Conservation (phyloP, 768 basidiomycete species). For the Tephrocybe sp. region DNA sequence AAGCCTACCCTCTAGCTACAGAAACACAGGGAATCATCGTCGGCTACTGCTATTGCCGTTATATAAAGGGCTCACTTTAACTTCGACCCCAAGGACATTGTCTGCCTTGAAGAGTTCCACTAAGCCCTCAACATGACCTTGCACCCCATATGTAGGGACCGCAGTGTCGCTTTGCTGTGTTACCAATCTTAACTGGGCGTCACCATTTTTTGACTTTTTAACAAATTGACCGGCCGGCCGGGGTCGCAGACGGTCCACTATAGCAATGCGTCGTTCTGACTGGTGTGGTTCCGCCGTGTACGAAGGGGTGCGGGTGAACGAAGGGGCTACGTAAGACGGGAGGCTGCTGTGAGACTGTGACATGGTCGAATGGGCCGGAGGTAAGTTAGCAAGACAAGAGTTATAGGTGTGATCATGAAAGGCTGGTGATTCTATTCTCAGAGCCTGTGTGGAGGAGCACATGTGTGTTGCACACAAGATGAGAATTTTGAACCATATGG, state of each 20-base stretch:
- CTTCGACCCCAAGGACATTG: conserved; percentile 59
- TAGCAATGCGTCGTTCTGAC: conserved; percentile 53
- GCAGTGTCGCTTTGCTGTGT: conserved; percentile 50
- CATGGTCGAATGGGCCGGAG: conserved; percentile 33
- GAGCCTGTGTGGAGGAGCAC: conserved; percentile 4
- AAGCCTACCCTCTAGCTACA: conserved; percentile 62
- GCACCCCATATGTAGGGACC: conserved; percentile 60
- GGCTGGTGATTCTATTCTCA: conserved; percentile 4
- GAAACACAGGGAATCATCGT: not conserved
- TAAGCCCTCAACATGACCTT: conserved; percentile 51
- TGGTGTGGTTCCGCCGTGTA: conserved; percentile 57
- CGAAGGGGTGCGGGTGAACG: conserved; percentile 38
- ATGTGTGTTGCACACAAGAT: conserved; percentile 16
- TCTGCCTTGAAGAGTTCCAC: conserved; percentile 58
- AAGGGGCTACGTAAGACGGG: conserved; percentile 44
- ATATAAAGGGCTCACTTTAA: conserved; percentile 51
- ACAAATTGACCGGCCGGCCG: conserved; percentile 50
- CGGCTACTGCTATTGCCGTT: not conserved
- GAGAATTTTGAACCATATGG: conserved; percentile 21
- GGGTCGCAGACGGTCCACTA: conserved; percentile 36
- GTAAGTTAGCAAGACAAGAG: no score
- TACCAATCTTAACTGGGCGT: conserved; percentile 47
- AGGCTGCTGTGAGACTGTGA: conserved; percentile 54
- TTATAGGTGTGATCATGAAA: conserved; percentile 5
- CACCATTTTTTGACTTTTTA: conserved; percentile 59